A percentile compares a stretch with the other conserved stretches of the same genome.
These are phyloP conservation scores for Apiosordaria backusii DNA, from an alignment of 495 filamentous ascomycete species.

Conservation along the genomic window DNA sequence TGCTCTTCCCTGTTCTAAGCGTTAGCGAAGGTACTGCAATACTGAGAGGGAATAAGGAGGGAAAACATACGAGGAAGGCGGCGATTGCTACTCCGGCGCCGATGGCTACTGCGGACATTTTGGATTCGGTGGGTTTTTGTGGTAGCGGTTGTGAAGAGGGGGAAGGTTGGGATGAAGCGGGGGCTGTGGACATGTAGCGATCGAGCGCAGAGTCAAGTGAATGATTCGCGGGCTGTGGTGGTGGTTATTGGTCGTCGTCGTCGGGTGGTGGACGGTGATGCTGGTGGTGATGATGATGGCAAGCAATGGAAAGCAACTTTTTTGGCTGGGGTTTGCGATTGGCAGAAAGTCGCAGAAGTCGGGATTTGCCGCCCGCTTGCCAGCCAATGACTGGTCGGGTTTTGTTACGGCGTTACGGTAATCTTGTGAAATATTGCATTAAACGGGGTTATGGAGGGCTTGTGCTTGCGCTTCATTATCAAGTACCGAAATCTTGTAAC, in stretches of 20 bases:
- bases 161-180: constrained; percentile 13
- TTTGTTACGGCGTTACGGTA: neutral
- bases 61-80: constrained; percentile 65
- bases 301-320: constrained; percentile 4
- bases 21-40: neutral
- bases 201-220: constrained; percentile 5
- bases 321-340: neutral
- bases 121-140: constrained; percentile 1
- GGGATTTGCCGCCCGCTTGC: constrained; percentile 1
- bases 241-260: neutral
- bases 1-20: constrained; percentile 69
- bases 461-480: neutral
- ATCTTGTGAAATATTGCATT: neutral
- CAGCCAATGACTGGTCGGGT: neutral
- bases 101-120: constrained; percentile 73
- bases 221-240: neutral
- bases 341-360: neutral
- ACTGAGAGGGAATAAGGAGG: constrained; percentile 10
- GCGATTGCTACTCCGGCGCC: constrained; percentile 73
- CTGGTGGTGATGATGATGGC: neutral
- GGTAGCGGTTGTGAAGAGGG: neutral
- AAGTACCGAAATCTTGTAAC: too few species aligned
- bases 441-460: neutral
- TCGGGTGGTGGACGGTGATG: neutral
- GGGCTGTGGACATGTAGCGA: neutral